A percentile compares a stretch with the other conserved stretches of the same genome.
Evolutionary conservation across 371 early-diverging fungal species (phyloP).

Genomic region (Chytridiales sp.): DNA sequence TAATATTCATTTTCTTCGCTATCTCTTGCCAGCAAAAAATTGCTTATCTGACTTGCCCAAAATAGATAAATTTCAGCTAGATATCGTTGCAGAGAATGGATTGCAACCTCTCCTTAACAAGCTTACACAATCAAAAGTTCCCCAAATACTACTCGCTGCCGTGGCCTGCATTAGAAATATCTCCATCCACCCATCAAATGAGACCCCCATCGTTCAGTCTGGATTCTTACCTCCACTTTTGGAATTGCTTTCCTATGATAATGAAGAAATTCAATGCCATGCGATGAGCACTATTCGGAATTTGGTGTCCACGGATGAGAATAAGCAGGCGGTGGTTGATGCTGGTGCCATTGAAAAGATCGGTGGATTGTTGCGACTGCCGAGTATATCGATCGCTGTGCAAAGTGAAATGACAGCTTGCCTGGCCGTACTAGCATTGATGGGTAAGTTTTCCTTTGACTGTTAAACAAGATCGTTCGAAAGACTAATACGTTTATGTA

Average conservation of each 20-base stretch:
- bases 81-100: constrained; percentile 79
- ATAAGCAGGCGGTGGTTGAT: constrained; percentile 75
- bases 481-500: neutral
- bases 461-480: neutral
- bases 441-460: constrained; percentile 43
- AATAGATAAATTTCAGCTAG: constrained; percentile 78
- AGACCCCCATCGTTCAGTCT: constrained; percentile 79
- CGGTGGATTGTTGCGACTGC: constrained; percentile 61
- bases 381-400: constrained; percentile 54
- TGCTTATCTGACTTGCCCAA: neutral
- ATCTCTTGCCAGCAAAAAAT: neutral
- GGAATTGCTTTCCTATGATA: constrained; percentile 64
- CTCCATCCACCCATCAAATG: constrained; percentile 86
- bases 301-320: constrained; percentile 77
- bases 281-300: constrained; percentile 85
- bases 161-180: constrained; percentile 93
- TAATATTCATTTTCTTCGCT: constrained; percentile 3
- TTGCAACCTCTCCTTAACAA: constrained; percentile 72
- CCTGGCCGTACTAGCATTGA: constrained; percentile 79
- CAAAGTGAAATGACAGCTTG: constrained; percentile 87
- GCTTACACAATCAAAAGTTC: constrained; percentile 73
- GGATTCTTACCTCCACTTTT: constrained; percentile 78
- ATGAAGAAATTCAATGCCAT: constrained; percentile 81
- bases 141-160: constrained; percentile 79
- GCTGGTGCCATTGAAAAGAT: constrained; percentile 80